Evolutionary conservation across 805 yeast species (phyloP).

Genomic region (Lipomyces anomalus): DNA sequence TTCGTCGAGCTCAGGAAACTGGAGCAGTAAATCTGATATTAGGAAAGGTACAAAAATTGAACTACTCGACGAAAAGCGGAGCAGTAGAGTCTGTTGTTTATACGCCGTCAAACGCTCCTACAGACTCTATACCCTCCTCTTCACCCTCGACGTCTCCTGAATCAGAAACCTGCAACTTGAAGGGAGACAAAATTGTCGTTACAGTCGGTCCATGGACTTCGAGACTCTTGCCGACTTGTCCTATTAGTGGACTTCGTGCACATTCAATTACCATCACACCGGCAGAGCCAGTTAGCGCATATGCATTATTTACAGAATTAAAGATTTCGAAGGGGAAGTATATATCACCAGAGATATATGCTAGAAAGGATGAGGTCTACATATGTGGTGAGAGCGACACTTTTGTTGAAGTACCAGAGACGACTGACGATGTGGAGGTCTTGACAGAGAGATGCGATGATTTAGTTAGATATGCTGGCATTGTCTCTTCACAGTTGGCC

Average conservation of each 20-base stretch:
- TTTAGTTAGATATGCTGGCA: constrained; percentile 72
- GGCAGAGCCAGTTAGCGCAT: constrained; percentile 75
- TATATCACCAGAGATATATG: constrained; percentile 90
- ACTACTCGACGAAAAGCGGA: constrained; percentile 57
- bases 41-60: constrained; percentile 73
- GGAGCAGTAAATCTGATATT: constrained; percentile 79
- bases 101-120: not conserved
- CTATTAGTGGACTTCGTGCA: constrained; percentile 88
- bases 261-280: constrained; percentile 92
- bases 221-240: constrained; percentile 82
- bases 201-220: constrained; percentile 98
- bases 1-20: constrained; percentile 71
- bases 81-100: constrained; percentile 44
- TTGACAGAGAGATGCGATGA: constrained; percentile 84
- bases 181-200: constrained; percentile 73
- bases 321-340: constrained; percentile 60
- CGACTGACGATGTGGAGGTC: constrained; percentile 89
- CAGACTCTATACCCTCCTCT: not conserved
- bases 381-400: constrained; percentile 98
- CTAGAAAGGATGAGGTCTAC: constrained; percentile 90
- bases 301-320: constrained; percentile 89
- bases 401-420: constrained; percentile 82
- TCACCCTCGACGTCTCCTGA: not conserved
- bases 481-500: constrained; percentile 60
- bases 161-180: constrained; percentile 40